Percentiles rank a stretch among this genome's conserved stretches.
Evolutionary conservation across 441 rosid genomes (phyloP).

Genomic region (Mallotus japonicus): DNA sequence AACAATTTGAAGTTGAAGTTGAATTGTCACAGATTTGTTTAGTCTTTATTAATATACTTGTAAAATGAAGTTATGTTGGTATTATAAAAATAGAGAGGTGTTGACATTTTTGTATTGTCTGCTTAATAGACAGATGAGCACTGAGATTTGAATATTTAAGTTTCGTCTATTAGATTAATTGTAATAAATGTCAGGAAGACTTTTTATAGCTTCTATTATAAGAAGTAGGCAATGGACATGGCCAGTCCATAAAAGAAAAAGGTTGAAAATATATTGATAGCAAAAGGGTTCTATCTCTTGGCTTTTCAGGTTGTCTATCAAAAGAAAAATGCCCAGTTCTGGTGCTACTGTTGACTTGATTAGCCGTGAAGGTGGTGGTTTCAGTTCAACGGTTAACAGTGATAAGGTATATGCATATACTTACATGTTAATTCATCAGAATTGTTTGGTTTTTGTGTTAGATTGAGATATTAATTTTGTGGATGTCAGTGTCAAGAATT

Average conservation of each 20-base stretch:
- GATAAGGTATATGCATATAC: background rate
- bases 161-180: background rate
- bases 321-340: slow-evolving; percentile 4
- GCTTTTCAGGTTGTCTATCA: background rate
- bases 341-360: slow-evolving; percentile 7
- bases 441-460: no score
- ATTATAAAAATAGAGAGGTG: slow-evolving; percentile 28
- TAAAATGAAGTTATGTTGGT: background rate
- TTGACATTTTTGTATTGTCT: slow-evolving; percentile 48
- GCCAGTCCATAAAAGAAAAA: background rate
- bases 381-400: background rate
- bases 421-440: no score
- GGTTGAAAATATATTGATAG: background rate
- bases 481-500: no score
- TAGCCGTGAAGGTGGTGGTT: slow-evolving; percentile 6
- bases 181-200: background rate
- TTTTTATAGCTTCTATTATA: slow-evolving; percentile 5
- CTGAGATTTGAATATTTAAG: background rate
- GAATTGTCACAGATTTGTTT: slow-evolving; percentile 30
- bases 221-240: slow-evolving; percentile 1
- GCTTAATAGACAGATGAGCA: slow-evolving; percentile 17
- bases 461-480: no score
- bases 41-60: slow-evolving; percentile 1
- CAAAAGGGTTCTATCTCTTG: background rate
- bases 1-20: slow-evolving; percentile 23